Evolutionary conservation across 306 rosid species (phyloP).

Genomic region (Prunus salicina): DNA sequence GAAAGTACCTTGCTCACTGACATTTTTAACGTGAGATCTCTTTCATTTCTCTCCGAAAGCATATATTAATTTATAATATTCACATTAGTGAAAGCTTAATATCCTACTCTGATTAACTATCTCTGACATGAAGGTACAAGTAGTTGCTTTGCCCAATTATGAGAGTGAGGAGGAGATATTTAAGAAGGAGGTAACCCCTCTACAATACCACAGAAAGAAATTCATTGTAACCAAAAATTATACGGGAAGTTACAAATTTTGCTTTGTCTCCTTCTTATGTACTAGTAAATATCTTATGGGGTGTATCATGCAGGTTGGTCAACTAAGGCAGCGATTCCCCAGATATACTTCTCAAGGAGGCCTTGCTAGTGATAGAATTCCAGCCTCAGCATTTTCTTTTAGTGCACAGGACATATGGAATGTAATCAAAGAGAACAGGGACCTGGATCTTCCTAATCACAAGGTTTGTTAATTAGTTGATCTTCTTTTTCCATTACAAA

Average conservation of each 20-base stretch:
- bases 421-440: slow-evolving; percentile 81
- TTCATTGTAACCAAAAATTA: not conserved
- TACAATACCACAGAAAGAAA: slow-evolving; percentile 7
- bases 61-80: not conserved
- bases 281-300: not conserved
- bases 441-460: slow-evolving; percentile 95
- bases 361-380: slow-evolving; percentile 91
- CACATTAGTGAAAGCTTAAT: not conserved
- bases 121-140: slow-evolving; percentile 67
- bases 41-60: slow-evolving; percentile 11
- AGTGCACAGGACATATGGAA: slow-evolving; percentile 94
- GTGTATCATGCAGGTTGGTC: slow-evolving; percentile 61
- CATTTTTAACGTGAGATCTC: slow-evolving; percentile 73
- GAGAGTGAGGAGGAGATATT: slow-evolving; percentile 83
- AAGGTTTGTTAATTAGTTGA: slow-evolving; percentile 50
- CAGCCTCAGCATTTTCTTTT: slow-evolving; percentile 84
- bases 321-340: slow-evolving; percentile 71
- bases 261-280: not conserved
- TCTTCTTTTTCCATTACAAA: slow-evolving; percentile 9
- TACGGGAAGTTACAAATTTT: not conserved
- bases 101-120: not conserved
- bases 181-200: slow-evolving; percentile 75
- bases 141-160: slow-evolving; percentile 79
- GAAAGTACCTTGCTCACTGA: slow-evolving; percentile 66
- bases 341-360: slow-evolving; percentile 86